Base-by-base conservation (phyloP, 2,329 filamentous ascomycete species). In the Emmonsiellopsis sp. region DNA sequence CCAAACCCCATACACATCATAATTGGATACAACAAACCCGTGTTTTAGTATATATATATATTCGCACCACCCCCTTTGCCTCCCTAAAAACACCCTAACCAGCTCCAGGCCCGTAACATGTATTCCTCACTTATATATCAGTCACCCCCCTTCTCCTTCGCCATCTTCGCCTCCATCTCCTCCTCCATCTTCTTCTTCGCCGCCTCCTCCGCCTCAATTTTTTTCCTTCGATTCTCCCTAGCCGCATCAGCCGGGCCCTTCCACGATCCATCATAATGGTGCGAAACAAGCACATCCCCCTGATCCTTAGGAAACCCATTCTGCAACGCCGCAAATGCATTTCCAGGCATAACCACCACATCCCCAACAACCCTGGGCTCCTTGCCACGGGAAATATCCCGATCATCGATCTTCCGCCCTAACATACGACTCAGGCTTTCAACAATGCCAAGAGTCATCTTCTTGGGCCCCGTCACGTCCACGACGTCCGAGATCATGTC, bases 401-500 rank as follows among this genome's bases (percentile, higher is more conserved):
- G 55, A 45, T 64, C 61, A 46, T 60, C 59, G 2, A 64, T 57
- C 1, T 47, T 9, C 45, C 58, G 51, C 5, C 52, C 51, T 5
- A 64, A 42, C 33, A 62, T 36, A 42, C 56, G 14, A 6, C 14
- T 39, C 6, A 65, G 54, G 33, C 60, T 59, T 1, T 62, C 48
- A 39, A 63, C 13, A 11, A 64, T 52, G 13, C 53, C 53, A n/a
- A 62, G 49, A 0, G 62, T 64, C 59, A 65, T 62, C n/a, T 61
- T 62, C 51, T 62, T 62, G 2, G 62, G 62, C 1, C 62, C 62
- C 1, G 61, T 64, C 7, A 65, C 62, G 17, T 65, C 53, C 5
- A 65, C 59, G 10, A 65, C 61, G 52, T 65, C 63, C 1, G 56
- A 53, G 36, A 64, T 53, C 62, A 63, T 62, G 8, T 65, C 61